These are phyloP conservation scores for Chrysoporthe austroafricana DNA, from an alignment of 2,329 filamentous ascomycete genomes.

Conservation along the genomic window DNA sequence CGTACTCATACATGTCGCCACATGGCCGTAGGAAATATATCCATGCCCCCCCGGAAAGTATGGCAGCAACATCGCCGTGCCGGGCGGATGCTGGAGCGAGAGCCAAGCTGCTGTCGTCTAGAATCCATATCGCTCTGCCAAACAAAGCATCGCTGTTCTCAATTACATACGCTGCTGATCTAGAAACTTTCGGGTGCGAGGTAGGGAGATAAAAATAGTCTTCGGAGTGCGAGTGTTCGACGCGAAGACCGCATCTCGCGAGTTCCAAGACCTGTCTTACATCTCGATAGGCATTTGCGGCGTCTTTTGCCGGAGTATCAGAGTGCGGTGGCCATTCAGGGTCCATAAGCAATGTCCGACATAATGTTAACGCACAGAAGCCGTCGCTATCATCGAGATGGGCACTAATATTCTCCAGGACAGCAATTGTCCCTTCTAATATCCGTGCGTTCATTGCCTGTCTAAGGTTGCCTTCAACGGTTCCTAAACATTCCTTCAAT, in stretches of 20 bases:
- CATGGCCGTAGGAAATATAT: neutral
- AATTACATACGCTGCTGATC: neutral
- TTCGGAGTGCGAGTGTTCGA: neutral
- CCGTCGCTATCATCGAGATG: neutral
- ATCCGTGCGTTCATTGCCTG: neutral
- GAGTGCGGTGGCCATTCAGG: neutral
- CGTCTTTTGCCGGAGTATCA: neutral
- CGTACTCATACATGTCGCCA: neutral
- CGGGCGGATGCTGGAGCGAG: neutral
- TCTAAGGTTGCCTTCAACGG: neutral
- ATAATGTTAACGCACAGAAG: no score
- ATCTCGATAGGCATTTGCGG: neutral
- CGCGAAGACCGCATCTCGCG: neutral
- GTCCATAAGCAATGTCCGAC: slow-evolving; percentile 1
- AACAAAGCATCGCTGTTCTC: neutral
- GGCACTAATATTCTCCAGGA: neutral
- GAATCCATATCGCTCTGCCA: neutral
- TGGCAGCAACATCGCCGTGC: neutral
- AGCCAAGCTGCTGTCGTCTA: neutral
- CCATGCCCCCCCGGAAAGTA: neutral
- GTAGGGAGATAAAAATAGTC: neutral
- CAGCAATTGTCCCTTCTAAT: neutral
- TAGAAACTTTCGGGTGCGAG: neutral
- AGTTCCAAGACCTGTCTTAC: neutral
- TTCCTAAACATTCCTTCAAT: neutral